Base-by-base conservation (phyloP, 2,329 filamentous ascomycete genomes). In the Chaetomium olivaceum region DNA sequence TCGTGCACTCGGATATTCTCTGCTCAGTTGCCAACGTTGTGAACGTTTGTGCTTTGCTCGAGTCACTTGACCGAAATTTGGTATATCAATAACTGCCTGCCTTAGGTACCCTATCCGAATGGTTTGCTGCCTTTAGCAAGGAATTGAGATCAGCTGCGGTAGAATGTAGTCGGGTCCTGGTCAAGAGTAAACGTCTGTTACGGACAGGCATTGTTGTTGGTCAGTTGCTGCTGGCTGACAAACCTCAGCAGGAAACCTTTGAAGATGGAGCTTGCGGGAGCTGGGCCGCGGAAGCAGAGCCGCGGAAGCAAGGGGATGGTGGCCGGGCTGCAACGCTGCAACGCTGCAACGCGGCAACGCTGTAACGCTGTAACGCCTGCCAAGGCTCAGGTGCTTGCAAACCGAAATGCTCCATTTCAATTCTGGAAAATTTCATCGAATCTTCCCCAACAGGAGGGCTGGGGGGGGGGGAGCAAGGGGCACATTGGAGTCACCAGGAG, bases 391-490 rank as follows among this genome's bases (percentile, higher is more conserved):
- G 36, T 48, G 46, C 46, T 58, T 58, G 56, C 51, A 48, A 46
- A 27, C 50, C 33, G 36, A 60, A 61, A 59, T 23, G 56, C 36
- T 43, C 36, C 39, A 43, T 39, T 11, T 46, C 21, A 57, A 54
- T 52, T 58, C 46, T 65, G 43, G 55, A 63, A 68, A 63, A 59
- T 60, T 62, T 39, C 46, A 43, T 64, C 56, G 57, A 63, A 67
- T 58, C 64, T 65, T 67, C 62, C 58, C 64, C 46, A 27, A n/a
- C 57, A 23, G 29, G 52, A 65, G 33, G 62, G 62, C 43, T 55
- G 19, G 25, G 60, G 21, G 9, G 19, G 25, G 60, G 21, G 9
- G 46, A 25, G 23, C 58, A 64, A 43, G 61, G 57, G 56, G 36
- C 39, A 21, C 19, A 39, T 29, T 12, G 33, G 27, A 57, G 31